Evolutionary conservation across 805 yeast species (phyloP).

Genomic region (Tetrapisispora iriomotensis): DNA sequence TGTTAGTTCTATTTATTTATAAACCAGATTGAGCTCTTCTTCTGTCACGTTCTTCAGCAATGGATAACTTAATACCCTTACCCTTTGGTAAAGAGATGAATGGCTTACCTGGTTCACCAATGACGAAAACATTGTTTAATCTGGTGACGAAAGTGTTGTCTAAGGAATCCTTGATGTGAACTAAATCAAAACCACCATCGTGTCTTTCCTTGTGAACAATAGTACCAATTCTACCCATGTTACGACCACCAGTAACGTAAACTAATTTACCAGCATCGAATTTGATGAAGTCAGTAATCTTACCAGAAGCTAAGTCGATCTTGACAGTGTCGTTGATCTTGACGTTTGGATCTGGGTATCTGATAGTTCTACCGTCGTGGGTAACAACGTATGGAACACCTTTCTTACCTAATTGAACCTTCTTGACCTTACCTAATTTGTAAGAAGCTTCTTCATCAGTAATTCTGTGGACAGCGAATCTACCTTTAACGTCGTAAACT

Average conservation of each 20-base stretch:
- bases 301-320: slow-evolving; percentile 93
- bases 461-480: slow-evolving; percentile 99
- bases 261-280: slow-evolving; percentile 88
- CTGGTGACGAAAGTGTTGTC: slow-evolving; percentile 95
- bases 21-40: slow-evolving; percentile 77
- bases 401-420: slow-evolving; percentile 96
- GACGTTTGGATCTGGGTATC: slow-evolving; percentile 98
- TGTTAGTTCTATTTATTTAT: slow-evolving; percentile 27
- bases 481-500: slow-evolving; percentile 96
- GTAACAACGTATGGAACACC: slow-evolving; percentile 98
- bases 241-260: slow-evolving; percentile 96
- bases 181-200: slow-evolving; percentile 97
- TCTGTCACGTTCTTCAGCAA: slow-evolving; percentile 97
- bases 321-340: slow-evolving; percentile 97
- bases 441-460: slow-evolving; percentile 96
- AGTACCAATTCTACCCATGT: slow-evolving; percentile 96
- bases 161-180: slow-evolving; percentile 89
- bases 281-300: slow-evolving; percentile 79
- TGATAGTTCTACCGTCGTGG: slow-evolving; percentile 99
- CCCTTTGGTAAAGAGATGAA: slow-evolving; percentile 95
- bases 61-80: slow-evolving; percentile 93
- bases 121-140: slow-evolving; percentile 83
- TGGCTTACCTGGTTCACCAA: slow-evolving; percentile 95
- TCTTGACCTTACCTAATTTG: slow-evolving; percentile 97
- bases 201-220: slow-evolving; percentile 94